These are phyloP conservation scores for Leccinum variicolor DNA, from an alignment of 768 basidiomycete genomes.

Conservation along the genomic window DNA sequence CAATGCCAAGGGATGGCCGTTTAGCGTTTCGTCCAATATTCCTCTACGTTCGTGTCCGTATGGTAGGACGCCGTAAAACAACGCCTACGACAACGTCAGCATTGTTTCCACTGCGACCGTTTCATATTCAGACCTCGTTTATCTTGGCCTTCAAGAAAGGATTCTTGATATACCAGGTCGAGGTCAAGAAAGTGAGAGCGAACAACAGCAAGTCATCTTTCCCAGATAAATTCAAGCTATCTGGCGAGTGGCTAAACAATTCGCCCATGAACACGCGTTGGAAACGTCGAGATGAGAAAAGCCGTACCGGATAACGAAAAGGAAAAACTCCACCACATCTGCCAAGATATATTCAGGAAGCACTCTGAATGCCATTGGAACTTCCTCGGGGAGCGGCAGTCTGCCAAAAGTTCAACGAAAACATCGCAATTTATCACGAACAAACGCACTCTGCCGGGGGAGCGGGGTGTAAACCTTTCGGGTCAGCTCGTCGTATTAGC, in stretches of 20 bases:
- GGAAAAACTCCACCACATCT: slow-evolving; percentile 86
- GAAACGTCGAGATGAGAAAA: neutral
- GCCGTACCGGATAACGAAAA: slow-evolving; percentile 77
- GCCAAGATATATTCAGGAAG: slow-evolving; percentile 94
- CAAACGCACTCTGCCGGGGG: slow-evolving; percentile 59
- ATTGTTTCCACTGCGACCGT: neutral
- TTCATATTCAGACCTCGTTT: slow-evolving; percentile 62
- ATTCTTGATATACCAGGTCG: slow-evolving; percentile 98
- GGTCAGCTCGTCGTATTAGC: slow-evolving; percentile 89
- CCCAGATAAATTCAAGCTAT: slow-evolving; percentile 79
- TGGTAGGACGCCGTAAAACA: slow-evolving; percentile 70
- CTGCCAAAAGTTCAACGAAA: slow-evolving; percentile 37
- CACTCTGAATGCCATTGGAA: slow-evolving; percentile 80
- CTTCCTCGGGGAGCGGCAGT: slow-evolving; percentile 80
- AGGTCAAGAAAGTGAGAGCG: slow-evolving; percentile 85
- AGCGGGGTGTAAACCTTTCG: slow-evolving; percentile 71
- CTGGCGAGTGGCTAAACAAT: slow-evolving; percentile 55
- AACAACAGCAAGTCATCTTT: slow-evolving; percentile 87
- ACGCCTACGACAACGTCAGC: slow-evolving; percentile 42
- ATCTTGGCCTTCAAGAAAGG: slow-evolving; percentile 97
- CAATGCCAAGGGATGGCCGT: slow-evolving; percentile 79
- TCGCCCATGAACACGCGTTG: neutral
- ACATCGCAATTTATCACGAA: neutral
- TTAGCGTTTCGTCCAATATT: slow-evolving; percentile 78
- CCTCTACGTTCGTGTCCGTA: slow-evolving; percentile 65